Conservation (phyloP, 495 filamentous ascomycete species). For the Xeromyces bisporus region DNA sequence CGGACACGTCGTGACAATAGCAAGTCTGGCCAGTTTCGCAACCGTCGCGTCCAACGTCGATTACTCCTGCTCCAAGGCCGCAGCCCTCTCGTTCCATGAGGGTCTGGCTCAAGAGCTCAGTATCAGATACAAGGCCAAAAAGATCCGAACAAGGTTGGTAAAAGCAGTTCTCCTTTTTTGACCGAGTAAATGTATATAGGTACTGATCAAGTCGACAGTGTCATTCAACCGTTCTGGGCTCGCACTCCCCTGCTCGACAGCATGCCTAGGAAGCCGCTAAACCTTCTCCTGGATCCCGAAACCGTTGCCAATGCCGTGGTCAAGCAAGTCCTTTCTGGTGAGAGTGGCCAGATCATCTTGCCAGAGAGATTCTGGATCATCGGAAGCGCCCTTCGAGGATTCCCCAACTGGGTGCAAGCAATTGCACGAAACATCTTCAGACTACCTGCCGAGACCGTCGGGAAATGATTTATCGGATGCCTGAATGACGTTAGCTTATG, state of each 20-base stretch:
- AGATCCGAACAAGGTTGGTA: conserved; percentile 47
- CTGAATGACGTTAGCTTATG: too few relatives aligned
- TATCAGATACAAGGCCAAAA: conserved; percentile 42
- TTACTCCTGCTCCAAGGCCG: conserved; percentile 53
- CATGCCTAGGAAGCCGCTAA: conserved; percentile 8
- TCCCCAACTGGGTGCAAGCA: not conserved
- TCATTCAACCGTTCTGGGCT: not conserved
- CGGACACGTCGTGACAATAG: conserved; percentile 59
- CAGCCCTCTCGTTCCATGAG: conserved; percentile 50
- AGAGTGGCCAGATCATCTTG: conserved; percentile 40
- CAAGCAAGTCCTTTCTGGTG: conserved; percentile 36
- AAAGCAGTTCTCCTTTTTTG: conserved; percentile 46
- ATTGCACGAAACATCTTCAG: not conserved
- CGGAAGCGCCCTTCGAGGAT: not conserved
- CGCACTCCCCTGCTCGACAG: not conserved
- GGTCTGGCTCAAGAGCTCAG: conserved; percentile 46
- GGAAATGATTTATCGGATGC: too few relatives aligned
- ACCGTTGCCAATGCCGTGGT: conserved; percentile 51
- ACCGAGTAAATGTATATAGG: conserved; percentile 26
- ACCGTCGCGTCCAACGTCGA: conserved; percentile 48
- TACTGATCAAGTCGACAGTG: not conserved
- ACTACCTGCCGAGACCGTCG: not conserved
- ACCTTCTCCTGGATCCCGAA: conserved; percentile 40
- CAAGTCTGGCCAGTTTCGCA: conserved; percentile 42
- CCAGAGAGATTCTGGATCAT: conserved; percentile 12